Conservation (phyloP, 169 alveolate species). For the Cryptosporidium andersoni region DNA sequence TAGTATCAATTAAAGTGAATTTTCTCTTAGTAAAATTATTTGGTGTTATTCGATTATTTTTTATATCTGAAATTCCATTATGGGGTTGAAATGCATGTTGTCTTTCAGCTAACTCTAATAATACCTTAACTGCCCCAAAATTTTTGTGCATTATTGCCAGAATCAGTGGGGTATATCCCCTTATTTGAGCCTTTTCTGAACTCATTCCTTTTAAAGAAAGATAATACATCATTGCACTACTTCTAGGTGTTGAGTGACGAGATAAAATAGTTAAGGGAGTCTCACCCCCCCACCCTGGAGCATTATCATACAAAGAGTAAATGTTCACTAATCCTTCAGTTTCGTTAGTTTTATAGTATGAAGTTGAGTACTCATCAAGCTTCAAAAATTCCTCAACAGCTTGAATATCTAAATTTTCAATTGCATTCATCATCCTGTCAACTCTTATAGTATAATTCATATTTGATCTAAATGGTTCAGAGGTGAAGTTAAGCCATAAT, state of each 20-base stretch:
- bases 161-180: conserved; percentile 53
- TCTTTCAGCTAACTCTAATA: conserved; percentile 54
- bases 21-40: background rate
- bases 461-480: conserved; percentile 20
- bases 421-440: conserved; percentile 68
- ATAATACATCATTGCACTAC: conserved; percentile 62
- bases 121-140: conserved; percentile 60
- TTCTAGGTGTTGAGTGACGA: conserved; percentile 42
- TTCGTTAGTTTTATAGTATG: conserved; percentile 1
- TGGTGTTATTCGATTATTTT: background rate
- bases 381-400: conserved; percentile 61
- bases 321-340: background rate
- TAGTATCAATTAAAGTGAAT: conserved; percentile 24
- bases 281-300: conserved; percentile 72
- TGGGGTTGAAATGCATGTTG: conserved; percentile 12
- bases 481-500: conserved; percentile 47
- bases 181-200: conserved; percentile 58
- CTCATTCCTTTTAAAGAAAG: conserved; percentile 52
- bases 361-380: conserved; percentile 40
- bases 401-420: conserved; percentile 57
- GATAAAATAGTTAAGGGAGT: conserved; percentile 62
- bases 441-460: conserved; percentile 47
- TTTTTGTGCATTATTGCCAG: conserved; percentile 57
- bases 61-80: background rate
- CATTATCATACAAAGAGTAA: conserved; percentile 61